Conservation (phyloP, 371 early-diverging fungal genomes). For the Mucor mucedo region DNA sequence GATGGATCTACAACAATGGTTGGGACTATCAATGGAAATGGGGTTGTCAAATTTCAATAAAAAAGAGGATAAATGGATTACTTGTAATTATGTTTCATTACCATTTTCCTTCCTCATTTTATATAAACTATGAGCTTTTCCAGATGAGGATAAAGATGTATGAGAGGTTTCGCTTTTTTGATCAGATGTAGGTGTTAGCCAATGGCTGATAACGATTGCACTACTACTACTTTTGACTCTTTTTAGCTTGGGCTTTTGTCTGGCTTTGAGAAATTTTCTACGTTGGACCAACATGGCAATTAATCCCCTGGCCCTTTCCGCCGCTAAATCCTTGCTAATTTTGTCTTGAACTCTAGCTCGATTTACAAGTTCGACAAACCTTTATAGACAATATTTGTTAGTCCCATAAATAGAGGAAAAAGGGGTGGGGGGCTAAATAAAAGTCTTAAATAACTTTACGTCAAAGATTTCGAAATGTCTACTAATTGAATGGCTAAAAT, state of each 20-base stretch:
- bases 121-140: background rate
- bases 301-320: slow-evolving; percentile 29
- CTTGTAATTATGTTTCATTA: background rate
- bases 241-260: slow-evolving; percentile 18
- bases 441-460: slow-evolving; percentile 30
- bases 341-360: slow-evolving; percentile 35
- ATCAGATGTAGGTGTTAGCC: background rate
- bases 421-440: background rate
- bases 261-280: slow-evolving; percentile 25
- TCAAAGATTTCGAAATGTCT: slow-evolving; percentile 52
- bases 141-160: too few relatives aligned
- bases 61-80: too few relatives aligned
- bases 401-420: background rate
- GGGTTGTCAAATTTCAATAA: background rate
- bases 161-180: background rate
- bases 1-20: background rate
- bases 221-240: background rate
- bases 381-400: slow-evolving; percentile 6
- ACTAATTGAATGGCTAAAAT: slow-evolving; percentile 53
- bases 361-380: slow-evolving; percentile 40
- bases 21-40: background rate
- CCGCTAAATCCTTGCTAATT: slow-evolving; percentile 25
- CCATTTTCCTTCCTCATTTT: background rate
- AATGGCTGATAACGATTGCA: background rate
- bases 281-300: slow-evolving; percentile 36